Percentiles rank a stretch among this genome's conserved stretches.
Conservation (phyloP, 1,284 basidiomycete genomes). For the Leccinum pallidistipes region DNA sequence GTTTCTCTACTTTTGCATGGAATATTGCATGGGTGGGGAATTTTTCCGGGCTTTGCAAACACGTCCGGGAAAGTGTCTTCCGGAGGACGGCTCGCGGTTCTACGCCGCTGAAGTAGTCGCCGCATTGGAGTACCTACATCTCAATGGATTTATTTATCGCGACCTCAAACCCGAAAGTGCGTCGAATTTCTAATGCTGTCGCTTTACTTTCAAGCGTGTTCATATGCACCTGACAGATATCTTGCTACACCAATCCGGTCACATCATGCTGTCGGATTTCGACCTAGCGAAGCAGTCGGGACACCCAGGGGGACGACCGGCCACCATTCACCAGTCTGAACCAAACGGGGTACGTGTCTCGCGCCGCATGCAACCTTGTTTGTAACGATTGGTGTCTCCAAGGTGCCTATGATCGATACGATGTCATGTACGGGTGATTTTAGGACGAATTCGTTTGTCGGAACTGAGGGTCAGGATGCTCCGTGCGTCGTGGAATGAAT, state of each 20-base stretch:
- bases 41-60: constrained; percentile 98
- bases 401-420: constrained; percentile 93
- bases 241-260: constrained; percentile 96
- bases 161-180: constrained; percentile 99
- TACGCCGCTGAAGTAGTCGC: constrained; percentile 99
- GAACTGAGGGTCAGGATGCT: constrained; percentile 81
- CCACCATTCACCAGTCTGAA: constrained; percentile 84
- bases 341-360: constrained; percentile 74
- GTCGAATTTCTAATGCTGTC: constrained; percentile 35
- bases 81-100: constrained; percentile 94
- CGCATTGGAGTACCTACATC: constrained; percentile 96
- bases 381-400: constrained; percentile 22
- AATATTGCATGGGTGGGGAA: constrained; percentile 99
- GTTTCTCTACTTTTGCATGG: constrained; percentile 97
- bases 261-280: constrained; percentile 99
- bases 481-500: constrained; percentile 22
- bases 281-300: constrained; percentile 96
- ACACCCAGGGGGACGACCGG: constrained; percentile 85
- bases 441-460: constrained; percentile 98
- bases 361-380: constrained; percentile 8
- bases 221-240: constrained; percentile 66
- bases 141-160: constrained; percentile 99
- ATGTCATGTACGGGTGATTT: constrained; percentile 97
- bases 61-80: constrained; percentile 91
- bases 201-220: constrained; percentile 10